Percentiles rank a stretch among this genome's conserved stretches.
Evolutionary conservation across 176 grass and related monocot genomes (phyloP).

Genomic region (Alopecurus myosuroides): DNA sequence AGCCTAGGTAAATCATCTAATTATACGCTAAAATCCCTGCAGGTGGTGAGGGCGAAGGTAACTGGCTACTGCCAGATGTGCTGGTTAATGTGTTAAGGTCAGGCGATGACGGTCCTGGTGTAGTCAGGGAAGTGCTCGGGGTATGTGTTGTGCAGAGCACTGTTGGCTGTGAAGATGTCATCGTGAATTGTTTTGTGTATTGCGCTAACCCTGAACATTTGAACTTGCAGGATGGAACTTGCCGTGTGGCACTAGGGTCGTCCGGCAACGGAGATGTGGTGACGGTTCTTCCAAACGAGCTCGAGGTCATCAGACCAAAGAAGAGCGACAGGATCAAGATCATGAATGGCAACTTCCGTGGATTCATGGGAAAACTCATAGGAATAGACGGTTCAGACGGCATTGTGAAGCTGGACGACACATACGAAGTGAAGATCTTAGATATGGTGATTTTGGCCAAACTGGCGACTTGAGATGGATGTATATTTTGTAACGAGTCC

Average conservation of each 20-base stretch:
- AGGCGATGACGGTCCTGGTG: slow-evolving; percentile 64
- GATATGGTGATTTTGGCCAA: slow-evolving; percentile 94
- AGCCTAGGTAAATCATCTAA: background rate
- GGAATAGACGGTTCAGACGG: slow-evolving; percentile 94
- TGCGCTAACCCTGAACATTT: background rate
- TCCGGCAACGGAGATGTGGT: slow-evolving; percentile 54
- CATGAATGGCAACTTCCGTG: slow-evolving; percentile 71
- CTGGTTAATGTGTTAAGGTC: slow-evolving; percentile 59
- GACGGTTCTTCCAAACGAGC: slow-evolving; percentile 49
- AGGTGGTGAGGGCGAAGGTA: slow-evolving; percentile 79
- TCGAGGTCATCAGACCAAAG: slow-evolving; percentile 83
- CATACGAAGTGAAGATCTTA: slow-evolving; percentile 94
- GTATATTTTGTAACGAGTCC: slow-evolving; percentile 38
- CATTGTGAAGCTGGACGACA: slow-evolving; percentile 91
- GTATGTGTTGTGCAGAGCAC: slow-evolving; percentile 25
- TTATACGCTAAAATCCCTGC: slow-evolving; percentile 6
- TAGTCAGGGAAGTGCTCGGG: slow-evolving; percentile 72
- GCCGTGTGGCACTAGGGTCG: slow-evolving; percentile 58
- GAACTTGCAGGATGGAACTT: slow-evolving; percentile 75
- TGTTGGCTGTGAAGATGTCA: background rate
- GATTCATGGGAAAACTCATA: slow-evolving; percentile 72
- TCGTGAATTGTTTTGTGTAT: background rate
- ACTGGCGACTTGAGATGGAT: slow-evolving; percentile 48
- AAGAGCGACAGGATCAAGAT: slow-evolving; percentile 93
- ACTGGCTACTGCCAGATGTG: slow-evolving; percentile 72